These are phyloP conservation scores for Geotrichum australiense DNA, from an alignment of 1,139 yeast species.

Conservation along the genomic window DNA sequence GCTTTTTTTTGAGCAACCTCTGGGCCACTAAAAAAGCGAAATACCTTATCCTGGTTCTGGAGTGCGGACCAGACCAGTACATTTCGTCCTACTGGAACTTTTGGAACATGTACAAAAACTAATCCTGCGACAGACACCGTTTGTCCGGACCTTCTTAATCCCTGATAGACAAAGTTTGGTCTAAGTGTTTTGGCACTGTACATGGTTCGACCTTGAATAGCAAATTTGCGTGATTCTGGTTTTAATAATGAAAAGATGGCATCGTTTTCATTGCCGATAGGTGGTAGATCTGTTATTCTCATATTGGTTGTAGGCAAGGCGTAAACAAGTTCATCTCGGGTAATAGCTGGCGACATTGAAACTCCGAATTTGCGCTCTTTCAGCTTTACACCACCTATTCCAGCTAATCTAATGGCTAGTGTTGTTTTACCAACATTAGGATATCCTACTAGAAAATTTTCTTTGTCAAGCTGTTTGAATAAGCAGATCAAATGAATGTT, in stretches of 20 bases:
- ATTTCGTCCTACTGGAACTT: constrained; percentile 25
- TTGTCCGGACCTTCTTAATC: constrained; percentile 37
- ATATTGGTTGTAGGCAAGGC: constrained; percentile 33
- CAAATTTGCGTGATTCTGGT: constrained; percentile 34
- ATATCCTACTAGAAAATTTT: constrained; percentile 59
- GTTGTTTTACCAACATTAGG: constrained; percentile 76
- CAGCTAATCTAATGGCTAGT: constrained; percentile 46
- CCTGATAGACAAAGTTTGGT: constrained; percentile 21
- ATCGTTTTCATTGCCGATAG: constrained; percentile 37
- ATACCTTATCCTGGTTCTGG: constrained; percentile 24
- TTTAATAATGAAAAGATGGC: constrained; percentile 35
- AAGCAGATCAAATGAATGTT: constrained; percentile 47
- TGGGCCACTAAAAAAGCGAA: constrained; percentile 30
- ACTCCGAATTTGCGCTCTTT: constrained; percentile 25
- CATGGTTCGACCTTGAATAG: constrained; percentile 42
- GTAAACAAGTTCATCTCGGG: constrained; percentile 42
- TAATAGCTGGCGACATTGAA: constrained; percentile 51
- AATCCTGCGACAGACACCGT: constrained; percentile 56
- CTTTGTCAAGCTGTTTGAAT: constrained; percentile 35
- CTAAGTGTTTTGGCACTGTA: too few species aligned
- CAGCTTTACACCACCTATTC: constrained; percentile 25
- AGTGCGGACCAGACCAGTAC: constrained; percentile 21
- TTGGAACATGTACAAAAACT: constrained; percentile 45
- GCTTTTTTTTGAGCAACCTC: constrained; percentile 30
- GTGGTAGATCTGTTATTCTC: constrained; percentile 50